Conservation (phyloP, 345 rosid species). For the Salix suchowensis region DNA sequence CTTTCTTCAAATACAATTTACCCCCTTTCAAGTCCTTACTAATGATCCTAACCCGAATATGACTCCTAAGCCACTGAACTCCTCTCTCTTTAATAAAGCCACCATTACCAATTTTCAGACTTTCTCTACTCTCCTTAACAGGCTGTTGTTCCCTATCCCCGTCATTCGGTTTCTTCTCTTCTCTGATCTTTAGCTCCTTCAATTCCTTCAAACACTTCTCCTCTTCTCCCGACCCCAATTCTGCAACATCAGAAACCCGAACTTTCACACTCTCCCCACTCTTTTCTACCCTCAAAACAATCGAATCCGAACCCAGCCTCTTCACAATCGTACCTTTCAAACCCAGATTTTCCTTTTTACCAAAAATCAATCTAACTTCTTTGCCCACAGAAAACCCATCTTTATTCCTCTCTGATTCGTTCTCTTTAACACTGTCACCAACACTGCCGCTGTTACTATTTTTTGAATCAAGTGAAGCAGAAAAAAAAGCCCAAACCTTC, state of each 20-base stretch:
- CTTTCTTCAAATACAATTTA: conserved; percentile 74
- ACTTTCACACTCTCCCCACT: conserved; percentile 41
- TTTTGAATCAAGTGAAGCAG: conserved; percentile 1
- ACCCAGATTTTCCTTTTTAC: background rate
- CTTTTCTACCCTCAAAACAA: conserved; percentile 22
- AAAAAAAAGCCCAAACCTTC: conserved; percentile 54
- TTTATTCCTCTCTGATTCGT: background rate
- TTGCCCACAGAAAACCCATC: background rate
- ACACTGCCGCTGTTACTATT: background rate
- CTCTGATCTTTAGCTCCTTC: conserved; percentile 33
- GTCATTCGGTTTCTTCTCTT: background rate
- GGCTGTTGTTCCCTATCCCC: conserved; percentile 23
- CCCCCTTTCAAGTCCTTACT: conserved; percentile 70
- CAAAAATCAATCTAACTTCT: background rate
- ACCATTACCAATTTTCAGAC: conserved; percentile 22
- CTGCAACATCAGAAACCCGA: conserved; percentile 45
- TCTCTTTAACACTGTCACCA: background rate
- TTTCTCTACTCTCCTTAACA: conserved; percentile 3
- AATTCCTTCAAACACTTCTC: conserved; percentile 54
- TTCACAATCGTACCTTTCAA: background rate
- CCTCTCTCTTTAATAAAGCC: conserved; percentile 14
- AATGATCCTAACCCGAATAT: conserved; percentile 64
- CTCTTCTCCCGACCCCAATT: conserved; percentile 64
- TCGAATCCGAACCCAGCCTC: background rate
- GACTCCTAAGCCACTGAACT: conserved; percentile 63